Evolutionary conservation across 768 basidiomycete genomes (phyloP).

Genomic region (Ramaria rubella): DNA sequence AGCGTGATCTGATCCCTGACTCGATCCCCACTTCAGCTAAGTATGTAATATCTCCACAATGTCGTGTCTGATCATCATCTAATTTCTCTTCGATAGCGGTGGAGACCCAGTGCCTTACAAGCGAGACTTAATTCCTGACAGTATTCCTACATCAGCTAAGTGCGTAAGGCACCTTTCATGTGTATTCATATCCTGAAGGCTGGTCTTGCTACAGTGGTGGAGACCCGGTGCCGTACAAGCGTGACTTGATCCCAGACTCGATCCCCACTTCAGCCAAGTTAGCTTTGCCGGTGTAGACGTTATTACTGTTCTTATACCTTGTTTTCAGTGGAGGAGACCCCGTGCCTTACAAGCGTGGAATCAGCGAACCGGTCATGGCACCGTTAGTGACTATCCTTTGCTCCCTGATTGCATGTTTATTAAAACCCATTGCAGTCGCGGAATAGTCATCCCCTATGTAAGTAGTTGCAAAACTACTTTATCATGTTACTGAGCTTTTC

Average conservation of each 20-base stretch:
- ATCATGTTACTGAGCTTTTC: not conserved
- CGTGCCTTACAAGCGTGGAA: not conserved
- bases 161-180: not conserved
- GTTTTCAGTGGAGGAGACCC: not conserved
- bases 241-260: not conserved
- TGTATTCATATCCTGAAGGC: not conserved
- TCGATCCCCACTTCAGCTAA: not conserved
- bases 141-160: not conserved
- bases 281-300: not conserved
- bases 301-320: not conserved
- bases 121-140: constrained; percentile 3
- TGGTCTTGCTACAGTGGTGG: not conserved
- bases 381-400: not conserved
- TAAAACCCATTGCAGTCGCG: not conserved
- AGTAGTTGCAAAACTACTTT: not conserved
- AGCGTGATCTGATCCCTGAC: not conserved
- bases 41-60: not conserved
- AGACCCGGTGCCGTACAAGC: not conserved
- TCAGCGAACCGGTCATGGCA: not conserved
- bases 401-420: not conserved
- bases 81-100: not conserved
- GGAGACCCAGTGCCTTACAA: not conserved
- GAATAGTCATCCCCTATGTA: not conserved
- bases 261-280: not conserved
- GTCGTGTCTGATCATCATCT: not conserved